Conservation (phyloP, 2,329 filamentous ascomycete genomes). For the Meredithiella fracta region DNA sequence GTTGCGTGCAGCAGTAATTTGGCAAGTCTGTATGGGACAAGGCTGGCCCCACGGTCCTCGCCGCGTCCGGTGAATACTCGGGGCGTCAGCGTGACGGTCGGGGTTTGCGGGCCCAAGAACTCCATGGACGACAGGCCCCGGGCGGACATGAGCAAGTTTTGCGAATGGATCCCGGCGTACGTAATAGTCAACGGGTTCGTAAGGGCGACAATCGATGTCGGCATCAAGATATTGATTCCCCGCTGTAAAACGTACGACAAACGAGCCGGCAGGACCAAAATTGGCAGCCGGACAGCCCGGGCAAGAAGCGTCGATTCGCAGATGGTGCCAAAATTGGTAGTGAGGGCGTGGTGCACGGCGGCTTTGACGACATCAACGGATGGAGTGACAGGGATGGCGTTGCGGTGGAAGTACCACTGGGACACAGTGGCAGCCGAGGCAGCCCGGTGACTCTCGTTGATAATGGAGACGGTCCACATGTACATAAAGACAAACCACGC, state of each 20-base stretch:
- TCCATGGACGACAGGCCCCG: conserved; percentile 67
- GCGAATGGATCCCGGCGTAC: conserved; percentile 84
- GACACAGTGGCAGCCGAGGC: conserved; percentile 90
- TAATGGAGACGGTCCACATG: conserved; percentile 80
- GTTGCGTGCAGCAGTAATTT: conserved; percentile 86
- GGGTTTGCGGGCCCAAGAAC: conserved; percentile 56
- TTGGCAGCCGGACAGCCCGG: conserved; percentile 64
- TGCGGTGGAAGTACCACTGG: conserved; percentile 97
- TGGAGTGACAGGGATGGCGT: conserved; percentile 58
- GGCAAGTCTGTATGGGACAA: conserved; percentile 78
- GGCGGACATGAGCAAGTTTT: conserved; percentile 61
- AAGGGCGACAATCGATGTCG: conserved; percentile 67
- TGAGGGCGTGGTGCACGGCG: conserved; percentile 63
- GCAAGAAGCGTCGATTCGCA: conserved; percentile 73
- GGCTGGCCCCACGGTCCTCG: conserved; percentile 23
- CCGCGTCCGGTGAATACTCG: conserved; percentile 31
- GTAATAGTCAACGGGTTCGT: conserved; percentile 87
- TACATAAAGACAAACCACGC: conserved; percentile 85
- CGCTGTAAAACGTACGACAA: conserved; percentile 49
- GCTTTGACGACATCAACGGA: conserved; percentile 70
- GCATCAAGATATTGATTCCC: conserved; percentile 63
- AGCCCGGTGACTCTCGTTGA: conserved; percentile 75
- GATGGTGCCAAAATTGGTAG: conserved; percentile 82
- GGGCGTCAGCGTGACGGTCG: conserved; percentile 55
- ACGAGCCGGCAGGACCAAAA: conserved; percentile 66